These are phyloP conservation scores for Euryodendron excelsum DNA, from an alignment of 148 eudicot genomes.

Conservation along the genomic window DNA sequence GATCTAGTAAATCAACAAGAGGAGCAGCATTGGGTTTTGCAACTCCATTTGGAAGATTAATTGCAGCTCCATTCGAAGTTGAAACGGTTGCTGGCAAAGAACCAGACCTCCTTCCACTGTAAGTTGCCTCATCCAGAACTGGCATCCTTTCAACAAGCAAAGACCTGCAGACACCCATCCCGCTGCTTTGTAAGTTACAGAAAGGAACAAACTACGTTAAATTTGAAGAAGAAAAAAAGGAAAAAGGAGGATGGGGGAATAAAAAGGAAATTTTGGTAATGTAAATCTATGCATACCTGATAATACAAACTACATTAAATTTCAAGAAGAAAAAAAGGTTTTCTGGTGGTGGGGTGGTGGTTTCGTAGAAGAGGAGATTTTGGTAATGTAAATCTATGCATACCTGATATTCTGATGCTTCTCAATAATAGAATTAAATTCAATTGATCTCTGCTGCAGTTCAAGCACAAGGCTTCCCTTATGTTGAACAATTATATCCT, in stretches of 20 bases:
- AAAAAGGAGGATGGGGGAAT: too few species aligned
- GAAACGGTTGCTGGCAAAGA: conserved; percentile 65
- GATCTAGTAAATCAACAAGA: conserved; percentile 91
- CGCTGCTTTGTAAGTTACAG: conserved; percentile 19
- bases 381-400: neutral
- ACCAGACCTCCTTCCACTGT: conserved; percentile 74
- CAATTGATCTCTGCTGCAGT: conserved; percentile 95
- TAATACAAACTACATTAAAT: too few species aligned
- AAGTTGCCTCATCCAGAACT: conserved; percentile 94
- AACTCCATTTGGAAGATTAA: conserved; percentile 81
- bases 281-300: conserved; percentile 38
- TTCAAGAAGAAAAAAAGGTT: too few species aligned
- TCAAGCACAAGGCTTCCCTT: conserved; percentile 90
- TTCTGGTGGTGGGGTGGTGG: too few species aligned
- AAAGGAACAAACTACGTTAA: neutral
- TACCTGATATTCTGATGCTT: conserved; percentile 86
- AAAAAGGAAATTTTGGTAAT: neutral
- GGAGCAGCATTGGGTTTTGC: conserved; percentile 71
- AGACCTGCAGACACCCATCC: conserved; percentile 49
- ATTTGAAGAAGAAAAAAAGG: neutral
- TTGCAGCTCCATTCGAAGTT: conserved; percentile 60
- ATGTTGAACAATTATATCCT: conserved; percentile 59
- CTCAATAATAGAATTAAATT: conserved; percentile 75
- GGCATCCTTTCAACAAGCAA: conserved; percentile 93
- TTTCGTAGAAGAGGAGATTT: neutral